Evolutionary conservation across 2,329 filamentous ascomycete species (phyloP), one percentile per base, ranked within the genome.

Genomic region (Clathrospora elynae): DNA sequence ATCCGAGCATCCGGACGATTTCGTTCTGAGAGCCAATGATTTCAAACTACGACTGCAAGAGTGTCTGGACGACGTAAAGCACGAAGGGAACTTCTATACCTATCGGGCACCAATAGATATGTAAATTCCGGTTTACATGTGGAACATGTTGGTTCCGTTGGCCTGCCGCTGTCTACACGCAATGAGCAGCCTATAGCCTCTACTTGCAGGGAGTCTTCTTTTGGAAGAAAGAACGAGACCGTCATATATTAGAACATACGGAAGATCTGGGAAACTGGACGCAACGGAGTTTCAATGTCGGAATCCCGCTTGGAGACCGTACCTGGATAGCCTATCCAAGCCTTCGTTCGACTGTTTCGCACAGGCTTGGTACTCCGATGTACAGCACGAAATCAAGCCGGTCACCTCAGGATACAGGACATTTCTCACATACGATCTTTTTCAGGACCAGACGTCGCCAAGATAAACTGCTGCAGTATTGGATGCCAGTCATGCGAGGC

Each of bases 401-500:
- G 68, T 82, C 2, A 69, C 50, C 0, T 72, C 70, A 0, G 79
- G 79, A 2, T 73, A 76, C 52, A 75, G 77, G 3, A 71, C 76
- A 40, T 77, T 79, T 7, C 50, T 83, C 8, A 78, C 73, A 0
- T 83, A 80, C 61, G 81, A 81, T 52, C 70, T 83, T 4, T 55
- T 77, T 11, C 61, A 71, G 23, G 40, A 55, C 29, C 32, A 47
- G 29, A 11, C 12, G 5, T 2, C 33, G 11, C 45, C 42, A 13
- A 52, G 28, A 22, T 45, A 54, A 29, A 35, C 39, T n/a, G 49
- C 46, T 17, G 24, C 48, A 5, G 34, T 29, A 2, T 49, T 57
- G 11, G 43, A 54, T 22, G 20, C 34, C 20, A 23, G 20, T 10
- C 20, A 23, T 23, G 20, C 20, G 20, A 6, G 20, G 20, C 10